These are phyloP conservation scores for Niebla homalea DNA, from an alignment of 495 filamentous ascomycete species.

Conservation along the genomic window DNA sequence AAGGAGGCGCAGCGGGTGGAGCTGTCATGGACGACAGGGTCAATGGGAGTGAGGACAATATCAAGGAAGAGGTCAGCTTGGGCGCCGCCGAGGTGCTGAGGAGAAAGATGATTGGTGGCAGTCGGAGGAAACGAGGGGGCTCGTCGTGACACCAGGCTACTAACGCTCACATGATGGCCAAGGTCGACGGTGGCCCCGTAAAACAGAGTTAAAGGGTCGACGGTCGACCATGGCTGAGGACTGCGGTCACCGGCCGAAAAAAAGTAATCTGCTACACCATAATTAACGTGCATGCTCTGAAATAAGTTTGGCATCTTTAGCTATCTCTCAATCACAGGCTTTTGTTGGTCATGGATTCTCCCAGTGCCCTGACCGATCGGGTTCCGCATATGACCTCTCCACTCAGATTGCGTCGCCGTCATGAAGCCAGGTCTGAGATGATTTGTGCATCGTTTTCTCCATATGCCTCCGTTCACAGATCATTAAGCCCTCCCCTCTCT, in stretches of 20 bases:
- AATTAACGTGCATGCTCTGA: background rate
- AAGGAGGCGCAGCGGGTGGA: background rate
- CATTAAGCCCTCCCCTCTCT: background rate
- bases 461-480: background rate
- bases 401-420: too few relatives aligned
- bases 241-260: too few relatives aligned
- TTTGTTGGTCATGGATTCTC: too few relatives aligned
- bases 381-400: too few relatives aligned
- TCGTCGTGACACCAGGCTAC: background rate
- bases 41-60: background rate
- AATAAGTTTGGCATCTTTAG: background rate
- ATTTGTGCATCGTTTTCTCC: background rate
- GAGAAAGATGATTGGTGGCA: conserved; percentile 16
- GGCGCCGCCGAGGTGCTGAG: conserved; percentile 17
- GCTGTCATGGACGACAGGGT: background rate
- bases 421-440: background rate
- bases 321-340: too few relatives aligned
- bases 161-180: too few relatives aligned
- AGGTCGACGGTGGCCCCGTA: too few relatives aligned
- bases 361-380: too few relatives aligned
- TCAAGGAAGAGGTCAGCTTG: conserved; percentile 2
- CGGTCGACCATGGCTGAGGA: too few relatives aligned
- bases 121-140: conserved; percentile 3
- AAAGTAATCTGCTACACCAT: background rate
- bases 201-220: too few relatives aligned